Evolutionary conservation across 306 rosid species (phyloP), one percentile per base, ranked within the genome.

Genomic region (Medicago ruthenica): DNA sequence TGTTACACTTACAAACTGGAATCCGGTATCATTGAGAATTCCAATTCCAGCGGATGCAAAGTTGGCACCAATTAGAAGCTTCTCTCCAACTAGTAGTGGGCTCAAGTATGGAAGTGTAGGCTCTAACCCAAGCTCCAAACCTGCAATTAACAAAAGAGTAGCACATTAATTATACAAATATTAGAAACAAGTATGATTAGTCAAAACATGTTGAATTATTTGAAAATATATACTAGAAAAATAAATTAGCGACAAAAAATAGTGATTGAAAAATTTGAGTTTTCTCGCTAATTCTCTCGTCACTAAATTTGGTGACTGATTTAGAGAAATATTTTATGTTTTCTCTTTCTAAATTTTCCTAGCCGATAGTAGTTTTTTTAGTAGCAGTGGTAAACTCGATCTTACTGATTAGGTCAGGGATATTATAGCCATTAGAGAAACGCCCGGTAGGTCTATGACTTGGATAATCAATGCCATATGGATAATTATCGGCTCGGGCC

Each of bases 21-120:
- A 13, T 75, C 98, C 98, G 0, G 96, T 93, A 80, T 93, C 98
- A 31, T 93, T 93, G 70, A 93, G 96, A 66, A 93, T 90, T 50
- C 98, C 98, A 53, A 93, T 90, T 31, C 98, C 98, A 57, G 98
- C 98, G 1, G 98, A 93, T 31, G 98, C 98, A 73, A 93, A 90
- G 83, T 93, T 93, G 24, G 98, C 98, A 61, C 98, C 98, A 41
- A 82, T 80, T 3, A 90, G 90, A 17, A 93, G 90, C 31, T 59
- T 86, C 67, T 89, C 66, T 71, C 92, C 95, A 0, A 12, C 67
- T 6, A 93, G 88, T 5, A 55, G 17, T 1, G 98, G 98, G 62
- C 96, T 93, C 90, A 93, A 86, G 70, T 89, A 89, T 2, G 98
- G 98, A 71, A 93, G 58, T 9, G 92, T 83, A n/a, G 96, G 83